Evolutionary conservation across 2,329 filamentous ascomycete genomes (phyloP).

Genomic region (Macrophomina tecta): DNA sequence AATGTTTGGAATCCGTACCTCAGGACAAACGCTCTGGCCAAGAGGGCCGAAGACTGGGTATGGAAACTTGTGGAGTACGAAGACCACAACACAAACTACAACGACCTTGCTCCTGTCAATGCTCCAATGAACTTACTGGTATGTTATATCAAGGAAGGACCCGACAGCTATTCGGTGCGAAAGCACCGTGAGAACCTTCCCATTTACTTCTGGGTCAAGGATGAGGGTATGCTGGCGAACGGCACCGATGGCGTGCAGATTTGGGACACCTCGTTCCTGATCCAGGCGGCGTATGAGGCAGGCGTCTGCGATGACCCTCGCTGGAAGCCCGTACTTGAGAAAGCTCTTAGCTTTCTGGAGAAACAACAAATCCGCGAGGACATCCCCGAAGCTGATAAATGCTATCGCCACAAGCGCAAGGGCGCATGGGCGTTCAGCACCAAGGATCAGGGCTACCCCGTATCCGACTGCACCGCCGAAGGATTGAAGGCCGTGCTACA

Average conservation of each 20-base stretch:
- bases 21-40: conserved; percentile 68
- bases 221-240: conserved; percentile 91
- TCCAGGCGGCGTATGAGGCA: conserved; percentile 80
- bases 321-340: conserved; percentile 82
- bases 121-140: conserved; percentile 87
- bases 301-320: conserved; percentile 77
- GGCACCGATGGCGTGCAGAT: conserved; percentile 98
- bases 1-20: conserved; percentile 82
- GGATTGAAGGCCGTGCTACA: conserved; percentile 85
- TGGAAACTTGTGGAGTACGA: conserved; percentile 88
- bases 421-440: conserved; percentile 97
- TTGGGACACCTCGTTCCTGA: conserved; percentile 93
- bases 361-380: conserved; percentile 90
- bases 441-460: conserved; percentile 88
- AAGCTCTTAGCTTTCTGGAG: conserved; percentile 84
- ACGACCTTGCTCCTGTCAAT: conserved; percentile 86
- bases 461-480: conserved; percentile 93
- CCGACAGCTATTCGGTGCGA: conserved; percentile 71
- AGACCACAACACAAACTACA: conserved; percentile 89
- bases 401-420: conserved; percentile 89
- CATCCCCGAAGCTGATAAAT: conserved; percentile 74
- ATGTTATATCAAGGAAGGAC: conserved; percentile 85
- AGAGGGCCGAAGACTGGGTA: conserved; percentile 78
- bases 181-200: conserved; percentile 80
- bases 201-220: conserved; percentile 90